phyloP scores from a whole-genome alignment of 805 yeast species.

The Barnettozyma sp. region DNA sequence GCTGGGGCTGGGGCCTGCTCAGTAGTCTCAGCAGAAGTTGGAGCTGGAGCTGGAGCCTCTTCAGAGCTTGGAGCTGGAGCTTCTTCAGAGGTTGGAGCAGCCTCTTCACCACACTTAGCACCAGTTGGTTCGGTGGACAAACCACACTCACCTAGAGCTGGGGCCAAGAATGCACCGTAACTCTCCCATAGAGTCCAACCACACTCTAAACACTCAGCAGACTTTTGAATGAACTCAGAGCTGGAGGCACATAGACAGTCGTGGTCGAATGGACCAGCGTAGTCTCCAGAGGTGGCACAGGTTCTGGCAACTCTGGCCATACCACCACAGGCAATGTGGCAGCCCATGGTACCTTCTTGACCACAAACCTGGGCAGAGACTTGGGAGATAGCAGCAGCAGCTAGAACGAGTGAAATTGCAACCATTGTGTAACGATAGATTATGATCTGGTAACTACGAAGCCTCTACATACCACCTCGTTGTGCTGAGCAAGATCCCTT shows the following conservation, averaged over 20 bases:
- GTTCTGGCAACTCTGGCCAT: slow-evolving; percentile 26
- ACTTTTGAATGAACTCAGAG: slow-evolving; percentile 14
- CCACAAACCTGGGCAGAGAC: slow-evolving; percentile 7
- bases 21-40: slow-evolving; percentile 3
- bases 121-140: slow-evolving; percentile 28
- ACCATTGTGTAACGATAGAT: slow-evolving; percentile 1
- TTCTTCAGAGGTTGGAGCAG: neutral
- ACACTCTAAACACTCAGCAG: slow-evolving; percentile 27
- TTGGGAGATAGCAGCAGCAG: slow-evolving; percentile 3
- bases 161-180: slow-evolving; percentile 23
- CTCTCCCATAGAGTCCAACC: slow-evolving; percentile 33
- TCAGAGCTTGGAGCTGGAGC: neutral
- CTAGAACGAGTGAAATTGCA: slow-evolving; percentile 4
- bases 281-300: slow-evolving; percentile 19
- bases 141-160: slow-evolving; percentile 24
- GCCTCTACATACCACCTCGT: slow-evolving; percentile 13
- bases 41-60: neutral
- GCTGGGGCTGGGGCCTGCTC: neutral
- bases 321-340: slow-evolving; percentile 26
- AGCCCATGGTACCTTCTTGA: slow-evolving; percentile 1
- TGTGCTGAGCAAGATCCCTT: slow-evolving; percentile 1
- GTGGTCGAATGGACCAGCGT: slow-evolving; percentile 15
- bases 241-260: slow-evolving; percentile 19
- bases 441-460: slow-evolving; percentile 13
- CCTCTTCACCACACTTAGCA: slow-evolving; percentile 14